These are phyloP conservation scores for Jimgerdemannia flammicorona DNA, from an alignment of 192 early-diverging fungal species.

Conservation along the genomic window DNA sequence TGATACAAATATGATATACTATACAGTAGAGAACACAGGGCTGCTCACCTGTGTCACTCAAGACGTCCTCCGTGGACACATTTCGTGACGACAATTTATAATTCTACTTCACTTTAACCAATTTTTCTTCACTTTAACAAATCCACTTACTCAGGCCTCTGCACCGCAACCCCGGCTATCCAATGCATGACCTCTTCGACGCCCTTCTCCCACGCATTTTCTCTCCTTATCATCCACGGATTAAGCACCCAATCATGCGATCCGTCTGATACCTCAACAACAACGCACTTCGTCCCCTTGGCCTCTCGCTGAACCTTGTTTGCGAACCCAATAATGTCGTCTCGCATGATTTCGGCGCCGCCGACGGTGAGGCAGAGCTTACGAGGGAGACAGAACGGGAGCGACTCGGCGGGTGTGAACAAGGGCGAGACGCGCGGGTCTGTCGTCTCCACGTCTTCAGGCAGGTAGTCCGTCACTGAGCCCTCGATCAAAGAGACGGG, in stretches of 20 bases:
- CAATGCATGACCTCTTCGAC: neutral
- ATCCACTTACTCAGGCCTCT: neutral
- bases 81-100: no score
- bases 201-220: neutral
- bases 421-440: neutral
- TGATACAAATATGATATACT: no score
- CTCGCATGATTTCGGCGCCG: neutral
- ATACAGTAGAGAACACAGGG: no score
- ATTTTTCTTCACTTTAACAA: no score
- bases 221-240: neutral
- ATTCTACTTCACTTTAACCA: no score
- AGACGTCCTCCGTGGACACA: no score
- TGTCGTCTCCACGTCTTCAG: neutral
- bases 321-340: neutral
- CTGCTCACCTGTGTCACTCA: no score
- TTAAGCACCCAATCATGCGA: neutral
- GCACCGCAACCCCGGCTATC: neutral
- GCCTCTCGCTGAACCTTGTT: neutral
- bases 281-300: neutral
- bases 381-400: neutral
- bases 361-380: neutral
- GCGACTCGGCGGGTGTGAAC: neutral
- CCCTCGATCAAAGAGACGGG: neutral
- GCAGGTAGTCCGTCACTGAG: neutral
- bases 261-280: neutral